phyloP scores from a whole-genome alignment of 2,329 filamentous ascomycete genomes.

The Elsinoe arachidis region DNA sequence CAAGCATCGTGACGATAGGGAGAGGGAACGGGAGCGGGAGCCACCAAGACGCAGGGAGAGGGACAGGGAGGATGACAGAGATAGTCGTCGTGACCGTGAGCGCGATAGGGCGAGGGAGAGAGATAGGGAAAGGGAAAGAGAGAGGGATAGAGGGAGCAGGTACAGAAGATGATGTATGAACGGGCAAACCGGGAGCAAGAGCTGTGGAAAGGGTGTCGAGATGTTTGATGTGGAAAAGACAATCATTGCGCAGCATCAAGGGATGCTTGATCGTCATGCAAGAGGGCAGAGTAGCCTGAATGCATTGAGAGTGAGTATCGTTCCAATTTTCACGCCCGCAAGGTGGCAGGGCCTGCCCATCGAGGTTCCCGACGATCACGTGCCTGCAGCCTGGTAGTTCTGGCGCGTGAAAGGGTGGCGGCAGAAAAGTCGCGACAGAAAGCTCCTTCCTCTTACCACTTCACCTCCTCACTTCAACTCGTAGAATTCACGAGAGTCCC shows the following conservation, averaged over 20 bases:
- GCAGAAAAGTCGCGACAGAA: not conserved
- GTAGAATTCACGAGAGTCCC: too few species aligned
- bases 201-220: not conserved
- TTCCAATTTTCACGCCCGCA: not conserved
- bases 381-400: not conserved
- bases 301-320: too few species aligned
- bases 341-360: not conserved
- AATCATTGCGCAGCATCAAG: too few species aligned
- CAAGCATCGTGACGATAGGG: conserved; percentile 13
- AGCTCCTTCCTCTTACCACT: not conserved
- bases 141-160: not conserved
- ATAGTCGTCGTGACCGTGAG: conserved; percentile 16
- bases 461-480: not conserved
- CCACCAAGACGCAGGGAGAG: conserved; percentile 17
- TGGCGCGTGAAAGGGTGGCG: not conserved
- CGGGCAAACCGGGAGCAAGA: not conserved
- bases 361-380: not conserved
- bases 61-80: conserved; percentile 24
- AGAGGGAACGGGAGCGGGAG: not conserved
- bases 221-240: too few species aligned
- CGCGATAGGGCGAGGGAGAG: conserved; percentile 14
- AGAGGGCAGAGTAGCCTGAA: too few species aligned
- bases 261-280: too few species aligned
- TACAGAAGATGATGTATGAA: not conserved
- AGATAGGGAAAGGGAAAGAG: not conserved